phyloP scores from a whole-genome alignment of 768 basidiomycete genomes.

The Calvatia gigantea region DNA sequence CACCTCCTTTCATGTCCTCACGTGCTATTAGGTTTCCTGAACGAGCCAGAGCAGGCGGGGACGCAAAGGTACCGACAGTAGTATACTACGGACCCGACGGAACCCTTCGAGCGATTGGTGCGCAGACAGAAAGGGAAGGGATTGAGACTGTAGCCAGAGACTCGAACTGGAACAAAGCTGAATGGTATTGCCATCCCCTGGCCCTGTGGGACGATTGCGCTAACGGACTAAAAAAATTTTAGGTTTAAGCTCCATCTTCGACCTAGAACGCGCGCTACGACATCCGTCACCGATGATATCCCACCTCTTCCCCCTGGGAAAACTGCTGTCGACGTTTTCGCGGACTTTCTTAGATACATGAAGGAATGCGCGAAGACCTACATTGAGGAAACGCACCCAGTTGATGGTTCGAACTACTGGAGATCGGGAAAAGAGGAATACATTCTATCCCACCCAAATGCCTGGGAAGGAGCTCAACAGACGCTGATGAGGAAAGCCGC shows the following conservation, averaged over 20 bases:
- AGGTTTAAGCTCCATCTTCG: conserved; percentile 28
- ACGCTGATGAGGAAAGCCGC: conserved; percentile 45
- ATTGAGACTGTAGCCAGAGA: conserved; percentile 37
- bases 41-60: conserved; percentile 37
- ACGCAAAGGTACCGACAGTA: conserved; percentile 45
- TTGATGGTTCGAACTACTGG: conserved; percentile 27
- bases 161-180: conserved; percentile 40
- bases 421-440: conserved; percentile 29
- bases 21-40: conserved; percentile 34
- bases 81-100: conserved; percentile 42
- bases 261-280: conserved; percentile 10
- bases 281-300: conserved; percentile 7
- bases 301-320: conserved; percentile 30
- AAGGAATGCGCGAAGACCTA: conserved; percentile 32
- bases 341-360: conserved; percentile 40
- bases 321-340: conserved; percentile 32
- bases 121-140: conserved; percentile 37
- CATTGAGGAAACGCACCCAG: conserved; percentile 35
- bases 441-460: conserved; percentile 49
- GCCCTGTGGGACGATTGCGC: not conserved
- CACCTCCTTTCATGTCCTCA: not conserved
- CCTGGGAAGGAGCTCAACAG: conserved; percentile 53
- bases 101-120: conserved; percentile 35
- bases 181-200: conserved; percentile 35
- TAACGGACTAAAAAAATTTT: not conserved